Evolutionary conservation across 1,284 basidiomycete species (phyloP).

Genomic region (Austropuccinia psidii): DNA sequence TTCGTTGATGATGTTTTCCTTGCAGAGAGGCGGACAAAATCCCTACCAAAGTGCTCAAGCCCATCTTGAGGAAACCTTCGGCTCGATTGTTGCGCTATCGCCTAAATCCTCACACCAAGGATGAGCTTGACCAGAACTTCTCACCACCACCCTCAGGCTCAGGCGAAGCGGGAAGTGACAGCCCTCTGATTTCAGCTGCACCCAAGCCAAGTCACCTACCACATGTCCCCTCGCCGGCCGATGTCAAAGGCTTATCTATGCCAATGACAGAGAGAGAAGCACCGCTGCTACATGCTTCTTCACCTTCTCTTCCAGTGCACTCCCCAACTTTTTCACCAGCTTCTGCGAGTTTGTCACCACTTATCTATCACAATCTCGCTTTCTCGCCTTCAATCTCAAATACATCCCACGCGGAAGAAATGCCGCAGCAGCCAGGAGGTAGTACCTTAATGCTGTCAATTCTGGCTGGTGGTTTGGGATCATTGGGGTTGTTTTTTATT

Average conservation of each 20-base stretch:
- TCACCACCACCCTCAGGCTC: too few relatives aligned
- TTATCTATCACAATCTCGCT: neutral
- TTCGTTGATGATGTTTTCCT: too few relatives aligned
- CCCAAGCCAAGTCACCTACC: too few relatives aligned
- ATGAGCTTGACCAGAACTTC: too few relatives aligned
- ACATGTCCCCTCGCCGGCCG: neutral
- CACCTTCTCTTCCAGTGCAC: conserved; percentile 8
- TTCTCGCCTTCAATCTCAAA: conserved; percentile 8
- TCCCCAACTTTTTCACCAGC: conserved; percentile 18
- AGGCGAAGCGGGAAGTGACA: too few relatives aligned
- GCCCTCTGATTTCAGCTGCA: too few relatives aligned
- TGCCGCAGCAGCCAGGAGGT: neutral
- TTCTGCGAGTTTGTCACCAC: conserved; percentile 33
- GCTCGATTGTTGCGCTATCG: too few relatives aligned
- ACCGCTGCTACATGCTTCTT: conserved; percentile 20
- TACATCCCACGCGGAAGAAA: neutral
- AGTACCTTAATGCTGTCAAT: conserved; percentile 17
- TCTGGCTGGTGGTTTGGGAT: conserved; percentile 23
- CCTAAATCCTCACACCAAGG: too few relatives aligned
- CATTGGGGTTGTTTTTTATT: conserved; percentile 16
- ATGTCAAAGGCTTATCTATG: too few relatives aligned
- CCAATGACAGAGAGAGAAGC: neutral
- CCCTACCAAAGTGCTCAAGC: too few relatives aligned
- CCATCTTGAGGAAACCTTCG: too few relatives aligned
- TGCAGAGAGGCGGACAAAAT: too few relatives aligned